Evolutionary conservation across 768 basidiomycete species (phyloP), one percentile per base, ranked within the genome.

Genomic region (Trametes cinnabarina): DNA sequence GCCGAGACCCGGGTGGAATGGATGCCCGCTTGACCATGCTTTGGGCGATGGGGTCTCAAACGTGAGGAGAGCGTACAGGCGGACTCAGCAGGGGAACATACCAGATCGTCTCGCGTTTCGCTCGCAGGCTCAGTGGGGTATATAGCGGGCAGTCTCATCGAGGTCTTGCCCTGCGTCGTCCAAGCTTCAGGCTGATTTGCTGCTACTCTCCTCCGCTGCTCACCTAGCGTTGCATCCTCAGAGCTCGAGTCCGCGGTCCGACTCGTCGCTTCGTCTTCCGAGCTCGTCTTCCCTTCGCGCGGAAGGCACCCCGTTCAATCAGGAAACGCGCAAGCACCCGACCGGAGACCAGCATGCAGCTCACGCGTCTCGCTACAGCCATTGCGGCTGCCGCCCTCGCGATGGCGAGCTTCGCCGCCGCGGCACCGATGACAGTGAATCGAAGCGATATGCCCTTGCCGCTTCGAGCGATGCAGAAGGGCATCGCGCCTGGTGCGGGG

Each of bases 391-490:
- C 35, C 1, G 26, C 28, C 8, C 25, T 47, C 15, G 44, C 35
- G 4, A 12, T 47, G 1, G 44, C 25, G 0, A 46, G 53, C 11
- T 9, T 25, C 25, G 35, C 46, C 23, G 46, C 25, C 17, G 53
- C 53, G 10, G 53, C 46, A 20, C 34, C 47, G 22, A 26, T 46
- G 19, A n/a, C 15, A 25, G 10, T 11, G n/a, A n/a, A n/a, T 23
- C 34, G 53, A 22, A 42, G 9, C 19, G 46, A 47, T 9, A 55
- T 55, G 44, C 53, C 53, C 17, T 25, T 55, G 0, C 53, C 53
- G 4, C 44, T 55, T 14, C 44, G 53, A 11, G 35, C 44, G 32
- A 23, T 28, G 46, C 44, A 28, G 22, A 34, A 39, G 25, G 46
- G 34, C 10, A 25, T 25, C 14, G 35, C 17, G 17, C n/a, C 11